phyloP scores from a whole-genome alignment of 768 basidiomycete species.

The Rhizopogon sp. region DNA sequence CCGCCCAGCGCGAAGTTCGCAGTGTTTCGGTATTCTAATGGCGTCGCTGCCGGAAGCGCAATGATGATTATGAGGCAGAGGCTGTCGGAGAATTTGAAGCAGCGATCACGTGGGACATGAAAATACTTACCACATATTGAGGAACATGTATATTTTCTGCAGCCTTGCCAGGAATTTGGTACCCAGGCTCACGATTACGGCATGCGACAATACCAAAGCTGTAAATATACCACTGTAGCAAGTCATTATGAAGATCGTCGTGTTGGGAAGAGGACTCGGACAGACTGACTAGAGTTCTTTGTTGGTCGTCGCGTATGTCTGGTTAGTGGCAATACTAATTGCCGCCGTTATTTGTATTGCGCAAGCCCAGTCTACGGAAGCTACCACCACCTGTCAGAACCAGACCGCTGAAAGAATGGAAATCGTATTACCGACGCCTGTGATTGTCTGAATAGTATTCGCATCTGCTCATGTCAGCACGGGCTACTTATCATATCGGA shows the following conservation, averaged over 20 bases:
- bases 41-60: conserved; percentile 34
- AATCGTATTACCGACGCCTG: conserved; percentile 17
- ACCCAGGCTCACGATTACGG: conserved; percentile 27
- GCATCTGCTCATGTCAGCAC: conserved; percentile 28
- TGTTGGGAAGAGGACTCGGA: neutral
- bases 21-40: conserved; percentile 30
- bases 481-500: neutral
- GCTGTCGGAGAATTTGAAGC: neutral
- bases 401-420: neutral
- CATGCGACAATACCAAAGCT: conserved; percentile 53
- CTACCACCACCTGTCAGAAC: conserved; percentile 8
- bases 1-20: conserved; percentile 32
- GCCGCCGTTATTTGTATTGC: conserved; percentile 54
- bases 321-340: conserved; percentile 34
- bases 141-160: conserved; percentile 45
- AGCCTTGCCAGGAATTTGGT: conserved; percentile 58
- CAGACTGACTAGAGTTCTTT: conserved; percentile 40
- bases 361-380: conserved; percentile 59
- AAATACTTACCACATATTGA: conserved; percentile 32
- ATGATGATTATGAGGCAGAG: conserved; percentile 28
- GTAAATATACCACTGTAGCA: conserved; percentile 51
- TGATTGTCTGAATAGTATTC: conserved; percentile 46
- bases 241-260: conserved; percentile 15
- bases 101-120: neutral
- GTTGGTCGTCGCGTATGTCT: conserved; percentile 35